Evolutionary conservation across 75 land plant species (phyloP).

Genomic region (Chamaecyparis obtusa): DNA sequence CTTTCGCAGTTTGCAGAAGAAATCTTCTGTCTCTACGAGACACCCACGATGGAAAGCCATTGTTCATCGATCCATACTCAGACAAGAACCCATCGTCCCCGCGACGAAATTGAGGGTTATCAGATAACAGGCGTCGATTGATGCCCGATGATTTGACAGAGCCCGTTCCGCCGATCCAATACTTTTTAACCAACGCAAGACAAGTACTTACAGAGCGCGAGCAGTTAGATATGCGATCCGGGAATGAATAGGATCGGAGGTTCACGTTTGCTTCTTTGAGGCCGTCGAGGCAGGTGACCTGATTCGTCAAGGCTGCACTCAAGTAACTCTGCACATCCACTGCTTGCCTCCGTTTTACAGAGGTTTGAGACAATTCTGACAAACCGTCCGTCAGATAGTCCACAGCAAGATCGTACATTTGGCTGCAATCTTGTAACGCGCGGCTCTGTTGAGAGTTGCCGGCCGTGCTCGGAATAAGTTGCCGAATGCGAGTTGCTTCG

Average conservation of each 20-base stretch:
- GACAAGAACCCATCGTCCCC: background rate
- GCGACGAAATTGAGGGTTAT: too few species aligned
- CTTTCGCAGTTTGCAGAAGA: background rate
- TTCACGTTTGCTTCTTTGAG: background rate
- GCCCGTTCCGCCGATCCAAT: too few species aligned
- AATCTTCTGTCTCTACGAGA: background rate
- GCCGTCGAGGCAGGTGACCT: slow-evolving; percentile 23
- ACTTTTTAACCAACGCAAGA: too few species aligned
- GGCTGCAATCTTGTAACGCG: background rate
- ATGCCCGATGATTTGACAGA: background rate
- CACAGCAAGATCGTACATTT: background rate
- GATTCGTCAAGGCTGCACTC: slow-evolving; percentile 21
- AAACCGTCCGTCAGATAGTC: background rate
- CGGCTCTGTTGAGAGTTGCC: background rate
- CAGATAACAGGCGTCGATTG: background rate
- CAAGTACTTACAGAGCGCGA: slow-evolving; percentile 32
- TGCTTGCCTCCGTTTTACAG: background rate
- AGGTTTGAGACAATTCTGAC: background rate
- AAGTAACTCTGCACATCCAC: slow-evolving; percentile 18
- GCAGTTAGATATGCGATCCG: slow-evolving; percentile 6
- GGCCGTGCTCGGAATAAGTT: background rate
- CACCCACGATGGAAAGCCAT: background rate
- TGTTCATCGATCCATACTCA: background rate
- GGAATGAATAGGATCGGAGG: background rate
- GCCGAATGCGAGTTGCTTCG: background rate